phyloP scores from a whole-genome alignment of 2,329 filamentous ascomycete species.

The Cytospora piceae region DNA sequence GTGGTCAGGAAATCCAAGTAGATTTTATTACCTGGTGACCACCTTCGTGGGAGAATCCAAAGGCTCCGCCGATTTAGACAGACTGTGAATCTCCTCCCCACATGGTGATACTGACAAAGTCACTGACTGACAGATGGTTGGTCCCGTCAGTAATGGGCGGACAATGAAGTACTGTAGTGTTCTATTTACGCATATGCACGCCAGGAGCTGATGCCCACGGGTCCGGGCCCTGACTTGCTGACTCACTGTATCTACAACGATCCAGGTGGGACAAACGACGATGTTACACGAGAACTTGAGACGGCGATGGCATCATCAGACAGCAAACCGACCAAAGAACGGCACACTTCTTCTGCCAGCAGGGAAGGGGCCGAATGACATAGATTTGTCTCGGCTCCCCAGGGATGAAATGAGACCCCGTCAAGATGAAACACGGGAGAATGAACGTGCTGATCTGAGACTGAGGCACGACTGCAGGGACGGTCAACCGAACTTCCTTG shows the following conservation, averaged over 20 bases:
- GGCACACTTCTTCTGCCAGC: neutral
- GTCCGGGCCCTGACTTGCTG: no score
- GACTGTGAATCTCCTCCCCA: no score
- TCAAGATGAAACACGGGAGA: conserved; percentile 25
- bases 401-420: conserved; percentile 19
- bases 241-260: neutral
- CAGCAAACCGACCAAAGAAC: neutral
- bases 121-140: no score
- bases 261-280: neutral
- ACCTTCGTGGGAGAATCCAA: no score
- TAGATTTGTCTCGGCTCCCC: conserved; percentile 16
- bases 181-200: no score
- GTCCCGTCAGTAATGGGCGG: no score
- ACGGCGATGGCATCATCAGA: neutral
- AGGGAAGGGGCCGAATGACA: conserved; percentile 5
- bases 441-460: conserved; percentile 21
- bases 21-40: no score
- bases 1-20: no score
- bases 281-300: neutral
- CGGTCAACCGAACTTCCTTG: conserved; percentile 8
- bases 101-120: no score
- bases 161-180: no score
- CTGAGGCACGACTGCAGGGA: conserved; percentile 1
- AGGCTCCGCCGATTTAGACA: no score
- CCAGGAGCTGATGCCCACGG: no score